Evolutionary conservation across 2,329 filamentous ascomycete genomes (phyloP), one percentile per base, ranked within the genome.

Genomic region (Ceratocystis huliohia): DNA sequence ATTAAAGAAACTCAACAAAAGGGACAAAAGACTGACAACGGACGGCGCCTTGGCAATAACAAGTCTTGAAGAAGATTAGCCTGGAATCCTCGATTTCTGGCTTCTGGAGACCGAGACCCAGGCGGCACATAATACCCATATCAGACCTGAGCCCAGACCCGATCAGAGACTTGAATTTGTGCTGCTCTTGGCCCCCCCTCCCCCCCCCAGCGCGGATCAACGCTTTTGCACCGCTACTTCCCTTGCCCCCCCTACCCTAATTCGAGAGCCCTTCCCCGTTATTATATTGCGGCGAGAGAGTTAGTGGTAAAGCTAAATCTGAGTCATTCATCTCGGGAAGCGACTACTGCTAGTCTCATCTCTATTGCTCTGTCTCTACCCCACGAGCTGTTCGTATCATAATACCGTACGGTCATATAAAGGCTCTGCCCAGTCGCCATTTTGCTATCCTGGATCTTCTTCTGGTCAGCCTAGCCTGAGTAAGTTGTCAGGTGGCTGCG

Each of bases 311-410:
- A 57, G 25, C 28, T 33, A 7, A 25, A 57, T 57, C 25, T 57
- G 53, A 57, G 53, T 57, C 53, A 57, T n/a, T 57, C 53, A 57
- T 57, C 28, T 57, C 53, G 53, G 53, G 28, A 57, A 28, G 22
- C 10, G 10, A 44, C 10, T n/a, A 61, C 13, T 61, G n/a, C 28
- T 37, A 15, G 33, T 45, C 59, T 45, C n/a, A 13, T 61, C 30
- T 20, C 20, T 45, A 37, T 64, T 25, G 41, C n/a, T 48, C 4
- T 25, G 33, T 25, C 33, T 45, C 33, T 44, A 7, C 8, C n/a
- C 15, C 41, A 2, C 53, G 20, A 30, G 41, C 15, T 20, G 25
- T 20, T 44, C 46, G 15, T 25, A 17, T 17, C 10, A 45, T 37
- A 22, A 10, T 20, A n/a, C n/a, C 8, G 48, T 17, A 30, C 53